These are phyloP conservation scores for Plectosphaerella cucumerina DNA, from an alignment of 2,329 filamentous ascomycete genomes.

Conservation along the genomic window DNA sequence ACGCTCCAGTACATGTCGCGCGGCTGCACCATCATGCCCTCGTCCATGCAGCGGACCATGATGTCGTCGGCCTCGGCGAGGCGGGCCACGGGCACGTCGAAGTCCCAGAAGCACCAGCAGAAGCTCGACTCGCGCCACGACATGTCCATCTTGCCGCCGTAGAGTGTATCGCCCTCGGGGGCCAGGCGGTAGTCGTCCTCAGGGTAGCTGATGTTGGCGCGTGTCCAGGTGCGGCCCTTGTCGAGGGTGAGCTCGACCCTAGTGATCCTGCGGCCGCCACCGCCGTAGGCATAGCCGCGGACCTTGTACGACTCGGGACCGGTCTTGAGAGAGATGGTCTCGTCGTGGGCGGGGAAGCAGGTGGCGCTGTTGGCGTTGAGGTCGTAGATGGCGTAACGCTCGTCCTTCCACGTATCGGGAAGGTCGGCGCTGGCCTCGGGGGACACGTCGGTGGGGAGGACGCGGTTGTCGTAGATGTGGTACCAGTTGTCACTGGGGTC, in stretches of 20 bases:
- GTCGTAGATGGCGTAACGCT: conserved; percentile 90
- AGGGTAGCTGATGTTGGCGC: conserved; percentile 75
- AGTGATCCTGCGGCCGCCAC: conserved; percentile 79
- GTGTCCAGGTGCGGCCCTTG: conserved; percentile 73
- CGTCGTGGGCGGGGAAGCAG: conserved; percentile 75
- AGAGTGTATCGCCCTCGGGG: conserved; percentile 59
- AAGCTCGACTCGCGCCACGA: conserved; percentile 77
- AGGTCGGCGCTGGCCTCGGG: conserved; percentile 75
- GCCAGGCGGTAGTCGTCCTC: conserved; percentile 75
- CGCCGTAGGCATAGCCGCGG: conserved; percentile 82
- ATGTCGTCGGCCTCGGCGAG: conserved; percentile 66
- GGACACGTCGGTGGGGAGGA: conserved; percentile 80
- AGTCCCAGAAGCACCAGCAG: conserved; percentile 90
- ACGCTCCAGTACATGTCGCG: conserved; percentile 96
- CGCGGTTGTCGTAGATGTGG: conserved; percentile 89
- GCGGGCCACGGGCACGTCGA: conserved; percentile 61
- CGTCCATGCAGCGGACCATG: conserved; percentile 84
- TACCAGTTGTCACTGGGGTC: conserved; percentile 90
- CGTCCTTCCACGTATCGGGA: conserved; percentile 78
- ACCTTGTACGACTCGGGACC: conserved; percentile 51
- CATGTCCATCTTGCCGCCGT: conserved; percentile 75
- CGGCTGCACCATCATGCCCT: conserved; percentile 80
- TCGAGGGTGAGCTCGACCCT: conserved; percentile 81
- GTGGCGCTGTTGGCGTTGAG: conserved; percentile 82
- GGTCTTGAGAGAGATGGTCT: conserved; percentile 50